Conservation (phyloP, 257 asterid species). For the Oldenlandia corymbosa region DNA sequence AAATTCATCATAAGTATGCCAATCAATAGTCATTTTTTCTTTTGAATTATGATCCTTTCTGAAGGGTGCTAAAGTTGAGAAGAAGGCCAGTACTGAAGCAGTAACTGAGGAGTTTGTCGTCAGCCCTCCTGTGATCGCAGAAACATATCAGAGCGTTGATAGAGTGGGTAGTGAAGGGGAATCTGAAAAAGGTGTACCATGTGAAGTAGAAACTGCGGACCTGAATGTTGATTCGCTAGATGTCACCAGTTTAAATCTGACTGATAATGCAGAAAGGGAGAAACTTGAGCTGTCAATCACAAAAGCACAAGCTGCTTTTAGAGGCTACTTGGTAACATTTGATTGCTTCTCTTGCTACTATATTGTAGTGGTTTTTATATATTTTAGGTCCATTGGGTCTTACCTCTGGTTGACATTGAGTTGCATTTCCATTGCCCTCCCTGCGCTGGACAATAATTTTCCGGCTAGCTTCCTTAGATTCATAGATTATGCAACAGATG, state of each 20-base stretch:
- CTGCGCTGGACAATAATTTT: no score
- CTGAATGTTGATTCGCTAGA: conserved; percentile 35
- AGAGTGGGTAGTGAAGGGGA: conserved; percentile 35
- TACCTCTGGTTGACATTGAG: background rate
- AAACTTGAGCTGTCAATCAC: conserved; percentile 66
- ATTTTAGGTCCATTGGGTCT: background rate
- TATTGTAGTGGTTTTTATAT: background rate
- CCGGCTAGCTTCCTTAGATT: no score
- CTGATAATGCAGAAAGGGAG: conserved; percentile 39
- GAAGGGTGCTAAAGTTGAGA: conserved; percentile 47
- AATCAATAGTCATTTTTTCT: conserved; percentile 1
- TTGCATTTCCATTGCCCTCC: background rate
- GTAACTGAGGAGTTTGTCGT: conserved; percentile 33
- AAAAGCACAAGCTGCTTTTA: conserved; percentile 71
- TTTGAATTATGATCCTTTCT: conserved; percentile 17
- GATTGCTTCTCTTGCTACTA: background rate
- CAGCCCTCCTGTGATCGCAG: conserved; percentile 41
- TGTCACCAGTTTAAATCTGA: conserved; percentile 15
- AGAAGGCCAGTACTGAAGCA: conserved; percentile 31
- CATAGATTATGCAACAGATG: no score
- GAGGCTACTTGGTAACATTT: conserved; percentile 73
- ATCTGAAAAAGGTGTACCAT: conserved; percentile 35
- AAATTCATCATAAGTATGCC: background rate
- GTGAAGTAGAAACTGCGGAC: conserved; percentile 35
- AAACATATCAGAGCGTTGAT: conserved; percentile 30